A percentile compares a stretch with the other conserved stretches of the same genome.
Evolutionary conservation across 1,284 basidiomycete genomes (phyloP).

Genomic region (Porodaedalea pini): DNA sequence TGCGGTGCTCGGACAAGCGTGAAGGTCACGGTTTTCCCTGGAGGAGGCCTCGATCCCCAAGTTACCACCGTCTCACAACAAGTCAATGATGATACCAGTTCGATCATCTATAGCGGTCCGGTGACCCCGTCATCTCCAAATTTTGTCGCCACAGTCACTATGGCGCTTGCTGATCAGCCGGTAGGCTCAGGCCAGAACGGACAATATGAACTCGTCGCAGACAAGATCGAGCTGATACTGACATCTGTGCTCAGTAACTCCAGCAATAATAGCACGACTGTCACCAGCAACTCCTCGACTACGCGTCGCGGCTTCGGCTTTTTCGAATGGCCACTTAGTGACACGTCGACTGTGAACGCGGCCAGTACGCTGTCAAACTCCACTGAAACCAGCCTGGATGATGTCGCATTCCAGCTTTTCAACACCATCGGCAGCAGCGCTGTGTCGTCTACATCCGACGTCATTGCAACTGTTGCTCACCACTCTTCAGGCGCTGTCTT

Average conservation of each 20-base stretch:
- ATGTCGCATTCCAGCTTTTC: conserved; percentile 57
- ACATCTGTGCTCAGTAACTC: conserved; percentile 50
- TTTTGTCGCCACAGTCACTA: conserved; percentile 73
- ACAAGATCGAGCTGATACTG: conserved; percentile 71
- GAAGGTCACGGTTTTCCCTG: conserved; percentile 80
- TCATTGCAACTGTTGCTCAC: conserved; percentile 57
- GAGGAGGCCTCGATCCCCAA: conserved; percentile 58
- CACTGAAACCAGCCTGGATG: conserved; percentile 70
- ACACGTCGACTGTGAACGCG: conserved; percentile 46
- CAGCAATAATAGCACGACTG: conserved; percentile 29
- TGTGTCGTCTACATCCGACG: conserved; percentile 34
- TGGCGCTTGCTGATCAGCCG: conserved; percentile 62
- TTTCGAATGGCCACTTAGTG: conserved; percentile 70
- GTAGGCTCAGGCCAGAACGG: conserved; percentile 58
- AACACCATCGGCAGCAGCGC: conserved; percentile 48
- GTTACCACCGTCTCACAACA: conserved; percentile 73
- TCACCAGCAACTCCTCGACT: conserved; percentile 31
- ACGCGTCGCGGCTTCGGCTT: conserved; percentile 62
- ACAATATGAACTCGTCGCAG: conserved; percentile 78
- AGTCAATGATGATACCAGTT: conserved; percentile 59
- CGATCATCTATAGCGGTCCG: conserved; percentile 77
- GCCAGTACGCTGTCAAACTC: conserved; percentile 60
- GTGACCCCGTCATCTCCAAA: conserved; percentile 69
- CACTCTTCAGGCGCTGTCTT: conserved; percentile 65
- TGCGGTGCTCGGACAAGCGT: conserved; percentile 82